Base-by-base conservation (phyloP, 441 rosid genomes). In the Sinapis alba region DNA sequence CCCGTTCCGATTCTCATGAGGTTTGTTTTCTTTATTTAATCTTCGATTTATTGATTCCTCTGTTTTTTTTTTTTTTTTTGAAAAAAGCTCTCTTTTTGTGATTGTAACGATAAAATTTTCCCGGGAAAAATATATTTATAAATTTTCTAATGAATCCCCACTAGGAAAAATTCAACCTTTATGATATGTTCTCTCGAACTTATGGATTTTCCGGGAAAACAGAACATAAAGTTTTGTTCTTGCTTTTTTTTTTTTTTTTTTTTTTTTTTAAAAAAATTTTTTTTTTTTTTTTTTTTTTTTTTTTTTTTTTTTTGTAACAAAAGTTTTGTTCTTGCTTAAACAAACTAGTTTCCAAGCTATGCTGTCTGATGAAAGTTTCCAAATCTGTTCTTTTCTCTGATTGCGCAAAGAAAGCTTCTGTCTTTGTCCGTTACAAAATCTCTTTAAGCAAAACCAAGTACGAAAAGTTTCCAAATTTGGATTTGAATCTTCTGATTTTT, bases 1-100 rank as follows among this genome's bases (percentile, higher is more conserved):
- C 74, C 38, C 78, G 71, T 77, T 36, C 62, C 24, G 78, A 78
- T 1, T 56, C 81, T 73, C 81, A 73, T 68, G 78, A 78, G 81
- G 81, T 78, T 73, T 1, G 67, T 50, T 20, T 57, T 5, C 1
- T 7, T 53, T 4, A 7, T 20, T 54, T 50, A 0, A 16, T 23
- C 16, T 30, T 12, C 21, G 6, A 2, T 57, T 56, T 16, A 13
- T 38, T 57, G n/a, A 10, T 61, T 74, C 50, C 6, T 68, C 61
- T 51, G 23, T 47, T 47, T 47, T 45, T 43, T 43, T 26, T 28
- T 28, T 43, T 45, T 0, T 30, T 28, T 18, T 21, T n/a, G 6
- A 0, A 1, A 43, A 28, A 34, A 62, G 9, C 65, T 62, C 65
- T 62, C 0, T 5, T 19, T 69, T 20, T 63, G 27, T 58, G 23